phyloP scores from a whole-genome alignment of 2,329 filamentous ascomycete genomes.

The Colletotrichum tanaceti region DNA sequence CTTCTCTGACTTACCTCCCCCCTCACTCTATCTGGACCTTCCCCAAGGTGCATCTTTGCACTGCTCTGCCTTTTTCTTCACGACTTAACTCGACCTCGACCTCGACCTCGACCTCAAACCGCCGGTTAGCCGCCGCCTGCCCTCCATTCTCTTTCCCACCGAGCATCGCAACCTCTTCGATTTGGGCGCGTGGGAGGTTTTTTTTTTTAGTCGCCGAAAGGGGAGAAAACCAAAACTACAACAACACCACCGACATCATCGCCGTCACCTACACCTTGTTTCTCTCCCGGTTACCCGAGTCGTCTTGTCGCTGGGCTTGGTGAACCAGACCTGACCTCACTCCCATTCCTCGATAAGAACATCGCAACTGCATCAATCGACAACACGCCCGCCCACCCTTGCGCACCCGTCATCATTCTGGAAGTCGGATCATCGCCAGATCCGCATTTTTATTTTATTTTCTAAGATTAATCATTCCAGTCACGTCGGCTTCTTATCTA shows the following conservation, averaged over 20 bases:
- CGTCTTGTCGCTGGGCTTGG: neutral
- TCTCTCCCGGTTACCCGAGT: neutral
- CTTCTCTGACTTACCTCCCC: slow-evolving; percentile 18
- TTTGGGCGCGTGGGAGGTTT: neutral
- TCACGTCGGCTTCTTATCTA: slow-evolving; percentile 2
- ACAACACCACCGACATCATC: slow-evolving; percentile 9
- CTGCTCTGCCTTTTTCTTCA: neutral
- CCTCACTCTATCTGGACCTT: slow-evolving; percentile 12
- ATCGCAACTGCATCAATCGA: neutral
- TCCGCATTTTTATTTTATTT: slow-evolving; percentile 6
- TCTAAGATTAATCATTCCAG: slow-evolving; percentile 34
- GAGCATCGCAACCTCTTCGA: slow-evolving; percentile 12
- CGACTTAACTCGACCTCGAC: neutral
- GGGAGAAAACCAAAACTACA: neutral
- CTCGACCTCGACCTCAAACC: too few species aligned
- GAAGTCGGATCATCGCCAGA: slow-evolving; percentile 23
- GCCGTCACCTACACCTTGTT: neutral
- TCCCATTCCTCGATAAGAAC: slow-evolving; percentile 21
- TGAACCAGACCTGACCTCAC: slow-evolving; percentile 6
- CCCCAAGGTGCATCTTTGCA: slow-evolving; percentile 1
- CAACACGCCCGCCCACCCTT: slow-evolving; percentile 7
- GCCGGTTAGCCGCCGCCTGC: slow-evolving; percentile 14
- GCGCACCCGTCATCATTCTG: slow-evolving; percentile 5
- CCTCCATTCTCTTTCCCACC: slow-evolving; percentile 6
- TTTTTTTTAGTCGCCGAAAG: neutral